These are phyloP conservation scores for Ceratobasidium sp. DNA, from an alignment of 1,284 basidiomycete species.

Conservation along the genomic window DNA sequence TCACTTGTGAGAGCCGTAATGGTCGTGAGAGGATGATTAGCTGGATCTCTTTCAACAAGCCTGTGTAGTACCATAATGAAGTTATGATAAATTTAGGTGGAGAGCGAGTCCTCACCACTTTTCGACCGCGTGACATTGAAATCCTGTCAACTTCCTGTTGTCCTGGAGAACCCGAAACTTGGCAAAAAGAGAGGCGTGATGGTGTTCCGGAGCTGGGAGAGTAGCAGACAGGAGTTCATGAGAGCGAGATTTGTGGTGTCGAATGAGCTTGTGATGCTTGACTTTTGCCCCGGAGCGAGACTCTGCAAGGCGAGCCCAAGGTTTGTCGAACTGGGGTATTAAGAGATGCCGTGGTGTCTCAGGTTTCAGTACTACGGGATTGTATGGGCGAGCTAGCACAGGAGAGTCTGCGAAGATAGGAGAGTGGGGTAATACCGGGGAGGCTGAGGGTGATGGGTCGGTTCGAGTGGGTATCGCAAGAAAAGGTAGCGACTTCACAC, in stretches of 20 bases:
- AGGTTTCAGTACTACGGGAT: slow-evolving; percentile 20
- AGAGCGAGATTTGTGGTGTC: slow-evolving; percentile 32
- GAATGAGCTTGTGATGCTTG: slow-evolving; percentile 35
- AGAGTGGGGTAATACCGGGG: slow-evolving; percentile 25
- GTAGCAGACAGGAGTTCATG: slow-evolving; percentile 25
- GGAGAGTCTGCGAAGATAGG: slow-evolving; percentile 25
- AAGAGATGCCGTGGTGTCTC: slow-evolving; percentile 36
- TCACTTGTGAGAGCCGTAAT: slow-evolving; percentile 80
- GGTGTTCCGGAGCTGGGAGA: not conserved
- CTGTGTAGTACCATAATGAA: slow-evolving; percentile 53
- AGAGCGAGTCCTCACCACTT: slow-evolving; percentile 66
- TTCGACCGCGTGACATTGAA: slow-evolving; percentile 83
- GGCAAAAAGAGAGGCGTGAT: slow-evolving; percentile 12
- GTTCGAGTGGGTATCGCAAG: slow-evolving; percentile 26
- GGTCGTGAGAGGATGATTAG: slow-evolving; percentile 58
- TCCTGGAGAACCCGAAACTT: slow-evolving; percentile 32
- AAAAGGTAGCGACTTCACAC: slow-evolving; percentile 33
- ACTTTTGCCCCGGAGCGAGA: slow-evolving; percentile 3
- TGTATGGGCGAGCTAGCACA: slow-evolving; percentile 11
- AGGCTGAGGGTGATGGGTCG: slow-evolving; percentile 20
- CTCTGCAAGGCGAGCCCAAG: not conserved
- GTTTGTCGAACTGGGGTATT: slow-evolving; percentile 39
- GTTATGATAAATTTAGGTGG: not conserved
- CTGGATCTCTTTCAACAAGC: slow-evolving; percentile 72
- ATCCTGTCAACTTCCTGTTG: slow-evolving; percentile 59